Evolutionary conservation across 371 early-diverging fungal species (phyloP).

Genomic region (Haplosporangium sp.): DNA sequence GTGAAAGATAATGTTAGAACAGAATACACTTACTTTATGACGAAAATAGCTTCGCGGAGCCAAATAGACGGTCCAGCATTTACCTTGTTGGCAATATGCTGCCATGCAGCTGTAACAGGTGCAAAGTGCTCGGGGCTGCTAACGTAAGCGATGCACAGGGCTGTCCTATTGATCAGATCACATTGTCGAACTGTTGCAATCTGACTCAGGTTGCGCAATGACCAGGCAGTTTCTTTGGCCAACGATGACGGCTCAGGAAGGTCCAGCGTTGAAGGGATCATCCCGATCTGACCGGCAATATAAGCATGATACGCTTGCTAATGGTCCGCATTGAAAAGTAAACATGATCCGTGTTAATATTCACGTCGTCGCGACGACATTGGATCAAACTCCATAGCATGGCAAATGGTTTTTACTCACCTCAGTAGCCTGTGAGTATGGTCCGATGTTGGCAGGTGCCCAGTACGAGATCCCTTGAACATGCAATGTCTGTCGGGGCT

Average conservation of each 20-base stretch:
- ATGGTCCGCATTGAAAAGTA: not conserved
- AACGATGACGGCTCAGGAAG: slow-evolving; percentile 59
- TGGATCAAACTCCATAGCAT: no score
- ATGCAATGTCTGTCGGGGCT: slow-evolving; percentile 69
- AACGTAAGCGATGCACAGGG: slow-evolving; percentile 63
- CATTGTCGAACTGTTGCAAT: slow-evolving; percentile 54
- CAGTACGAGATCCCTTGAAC: slow-evolving; percentile 87
- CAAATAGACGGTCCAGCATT: not conserved
- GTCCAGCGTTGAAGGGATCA: slow-evolving; percentile 71
- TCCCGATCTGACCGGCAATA: slow-evolving; percentile 83
- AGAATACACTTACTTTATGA: not conserved
- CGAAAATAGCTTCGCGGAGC: no score
- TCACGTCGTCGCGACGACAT: no score
- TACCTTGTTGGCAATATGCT: slow-evolving; percentile 36
- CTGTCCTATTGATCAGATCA: slow-evolving; percentile 46
- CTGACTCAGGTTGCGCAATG: slow-evolving; percentile 60
- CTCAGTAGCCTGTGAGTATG: slow-evolving; percentile 75
- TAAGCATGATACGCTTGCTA: slow-evolving; percentile 67
- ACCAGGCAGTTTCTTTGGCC: slow-evolving; percentile 55
- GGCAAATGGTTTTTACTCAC: slow-evolving; percentile 41
- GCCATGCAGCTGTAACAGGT: slow-evolving; percentile 57
- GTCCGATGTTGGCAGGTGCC: slow-evolving; percentile 89
- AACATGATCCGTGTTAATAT: no score
- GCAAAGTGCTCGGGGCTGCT: slow-evolving; percentile 46
- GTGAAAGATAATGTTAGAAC: not conserved